These are phyloP conservation scores for Corymbia calophylla DNA, from an alignment of 441 rosid genomes.

Conservation along the genomic window DNA sequence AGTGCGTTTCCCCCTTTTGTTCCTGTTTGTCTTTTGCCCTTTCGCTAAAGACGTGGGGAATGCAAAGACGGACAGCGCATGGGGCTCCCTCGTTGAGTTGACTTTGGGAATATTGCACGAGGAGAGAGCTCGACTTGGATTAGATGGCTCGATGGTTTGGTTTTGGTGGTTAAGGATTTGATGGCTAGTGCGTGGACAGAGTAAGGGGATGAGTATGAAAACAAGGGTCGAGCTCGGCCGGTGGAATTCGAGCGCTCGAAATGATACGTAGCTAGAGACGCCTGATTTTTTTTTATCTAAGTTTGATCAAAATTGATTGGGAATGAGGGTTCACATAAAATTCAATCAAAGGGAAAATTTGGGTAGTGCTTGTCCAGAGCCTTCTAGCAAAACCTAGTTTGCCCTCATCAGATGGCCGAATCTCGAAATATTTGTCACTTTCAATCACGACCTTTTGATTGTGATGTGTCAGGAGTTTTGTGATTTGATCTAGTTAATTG, in stretches of 20 bases:
- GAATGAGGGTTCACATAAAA: background rate
- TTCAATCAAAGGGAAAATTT: background rate
- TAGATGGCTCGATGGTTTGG: background rate
- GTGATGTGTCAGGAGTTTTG: too few relatives aligned
- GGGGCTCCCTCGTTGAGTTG: background rate
- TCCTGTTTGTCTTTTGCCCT: background rate
- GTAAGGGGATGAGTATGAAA: background rate
- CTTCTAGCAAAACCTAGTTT: background rate
- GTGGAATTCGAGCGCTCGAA: background rate
- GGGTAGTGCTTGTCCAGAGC: background rate
- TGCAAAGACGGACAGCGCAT: background rate
- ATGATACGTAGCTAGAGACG: background rate
- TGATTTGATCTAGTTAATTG: too few relatives aligned
- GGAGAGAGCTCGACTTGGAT: background rate
- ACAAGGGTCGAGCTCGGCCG: background rate
- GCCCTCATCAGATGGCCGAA: background rate
- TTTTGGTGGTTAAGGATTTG: background rate
- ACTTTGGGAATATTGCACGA: background rate
- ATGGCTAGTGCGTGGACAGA: background rate
- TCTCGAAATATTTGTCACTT: background rate
- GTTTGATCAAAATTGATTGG: background rate
- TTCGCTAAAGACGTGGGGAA: background rate
- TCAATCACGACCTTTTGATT: too few relatives aligned
- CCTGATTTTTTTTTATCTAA: background rate
- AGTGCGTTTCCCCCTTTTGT: background rate